These are phyloP conservation scores for Sporothrix phasma DNA, from an alignment of 2,329 filamentous ascomycete species.

Conservation along the genomic window DNA sequence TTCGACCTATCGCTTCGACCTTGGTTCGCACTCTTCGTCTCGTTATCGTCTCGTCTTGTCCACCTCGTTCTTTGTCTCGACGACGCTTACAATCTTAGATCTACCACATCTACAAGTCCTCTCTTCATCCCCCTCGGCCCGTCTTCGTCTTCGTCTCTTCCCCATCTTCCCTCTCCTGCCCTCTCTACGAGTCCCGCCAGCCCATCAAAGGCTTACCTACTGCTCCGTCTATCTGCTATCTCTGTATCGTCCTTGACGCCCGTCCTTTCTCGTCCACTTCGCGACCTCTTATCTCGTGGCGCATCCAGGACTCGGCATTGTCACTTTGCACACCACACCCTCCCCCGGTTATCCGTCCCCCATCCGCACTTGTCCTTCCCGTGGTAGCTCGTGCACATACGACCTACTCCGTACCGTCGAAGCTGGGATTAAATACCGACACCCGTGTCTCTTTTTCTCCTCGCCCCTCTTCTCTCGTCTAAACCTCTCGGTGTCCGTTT, in stretches of 20 bases:
- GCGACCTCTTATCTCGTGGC: conserved; percentile 9
- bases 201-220: neutral
- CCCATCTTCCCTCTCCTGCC: neutral
- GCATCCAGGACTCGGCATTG: neutral
- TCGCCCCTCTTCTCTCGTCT: neutral
- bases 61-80: neutral
- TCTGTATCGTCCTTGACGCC: neutral
- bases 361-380: neutral
- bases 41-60: neutral
- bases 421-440: neutral
- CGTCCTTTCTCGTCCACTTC: neutral
- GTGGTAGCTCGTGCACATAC: neutral
- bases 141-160: neutral
- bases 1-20: neutral
- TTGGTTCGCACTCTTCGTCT: neutral
- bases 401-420: neutral
- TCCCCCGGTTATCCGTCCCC: neutral
- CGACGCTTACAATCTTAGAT: neutral
- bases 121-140: neutral
- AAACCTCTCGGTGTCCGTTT: conserved; percentile 5
- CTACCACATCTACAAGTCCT: neutral
- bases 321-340: neutral
- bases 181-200: neutral
- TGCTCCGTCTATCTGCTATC: neutral
- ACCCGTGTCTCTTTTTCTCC: neutral